phyloP scores from a whole-genome alignment of 2,329 filamentous ascomycete genomes.

The Lecanicillium sp. region DNA sequence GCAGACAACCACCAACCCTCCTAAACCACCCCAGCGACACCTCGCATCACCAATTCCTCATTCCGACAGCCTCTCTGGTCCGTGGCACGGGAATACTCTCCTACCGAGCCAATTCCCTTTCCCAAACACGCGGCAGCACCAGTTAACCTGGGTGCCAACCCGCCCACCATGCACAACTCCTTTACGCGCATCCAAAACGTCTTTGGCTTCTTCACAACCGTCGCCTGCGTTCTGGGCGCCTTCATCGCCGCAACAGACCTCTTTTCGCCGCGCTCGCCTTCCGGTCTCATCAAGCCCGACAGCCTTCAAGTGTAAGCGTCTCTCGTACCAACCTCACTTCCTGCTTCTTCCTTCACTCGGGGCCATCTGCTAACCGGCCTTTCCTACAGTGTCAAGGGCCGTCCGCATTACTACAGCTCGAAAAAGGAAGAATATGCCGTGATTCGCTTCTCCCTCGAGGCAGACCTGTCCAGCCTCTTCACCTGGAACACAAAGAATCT shows the following conservation, averaged over 20 bases:
- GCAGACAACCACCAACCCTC: neutral
- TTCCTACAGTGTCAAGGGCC: conserved; percentile 69
- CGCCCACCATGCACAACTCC: conserved; percentile 70
- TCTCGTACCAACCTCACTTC: conserved; percentile 5
- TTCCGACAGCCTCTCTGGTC: too few species aligned
- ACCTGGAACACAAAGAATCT: conserved; percentile 99
- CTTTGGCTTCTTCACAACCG: conserved; percentile 97
- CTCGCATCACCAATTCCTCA: neutral
- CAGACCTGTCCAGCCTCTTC: conserved; percentile 86
- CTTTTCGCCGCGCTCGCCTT: conserved; percentile 59
- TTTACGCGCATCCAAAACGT: conserved; percentile 81
- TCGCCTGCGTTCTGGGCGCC: conserved; percentile 71
- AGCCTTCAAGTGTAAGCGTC: conserved; percentile 75
- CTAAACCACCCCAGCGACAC: conserved; percentile 12
- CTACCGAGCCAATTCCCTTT: too few species aligned
- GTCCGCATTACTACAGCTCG: conserved; percentile 89
- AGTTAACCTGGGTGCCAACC: neutral
- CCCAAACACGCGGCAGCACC: neutral
- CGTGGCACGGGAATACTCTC: too few species aligned
- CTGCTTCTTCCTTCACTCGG: conserved; percentile 1
- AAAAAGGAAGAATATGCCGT: conserved; percentile 95
- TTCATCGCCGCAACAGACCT: conserved; percentile 78
- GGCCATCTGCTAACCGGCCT: too few species aligned
- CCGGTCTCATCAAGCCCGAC: conserved; percentile 51
- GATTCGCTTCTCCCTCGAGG: conserved; percentile 86